Conservation (phyloP, 2,329 filamentous ascomycete species). For the Lizonia empirigonia region DNA sequence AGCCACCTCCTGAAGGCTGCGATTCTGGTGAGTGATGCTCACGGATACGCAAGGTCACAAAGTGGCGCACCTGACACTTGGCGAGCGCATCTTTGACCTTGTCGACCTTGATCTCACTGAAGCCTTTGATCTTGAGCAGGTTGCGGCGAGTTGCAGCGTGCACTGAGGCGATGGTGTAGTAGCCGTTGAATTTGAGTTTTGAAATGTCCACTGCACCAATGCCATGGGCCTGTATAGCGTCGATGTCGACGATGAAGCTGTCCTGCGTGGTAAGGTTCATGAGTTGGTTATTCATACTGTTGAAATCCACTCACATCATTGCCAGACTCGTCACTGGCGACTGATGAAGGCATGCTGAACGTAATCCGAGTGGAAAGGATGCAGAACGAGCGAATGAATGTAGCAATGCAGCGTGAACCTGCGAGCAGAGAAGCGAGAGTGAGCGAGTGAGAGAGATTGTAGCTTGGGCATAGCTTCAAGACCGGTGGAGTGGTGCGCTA, state of each 20-base stretch:
- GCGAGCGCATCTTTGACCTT: constrained; percentile 71
- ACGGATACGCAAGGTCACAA: neutral
- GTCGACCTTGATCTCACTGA: constrained; percentile 72
- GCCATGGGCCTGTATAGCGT: constrained; percentile 69
- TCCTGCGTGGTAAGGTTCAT: constrained; percentile 43
- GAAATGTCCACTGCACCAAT: constrained; percentile 69
- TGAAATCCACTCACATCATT: constrained; percentile 52
- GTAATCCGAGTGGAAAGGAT: constrained; percentile 3
- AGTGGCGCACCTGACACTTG: constrained; percentile 59
- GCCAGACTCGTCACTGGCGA: constrained; percentile 57
- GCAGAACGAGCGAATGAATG: constrained; percentile 10
- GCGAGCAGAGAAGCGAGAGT: constrained; percentile 1
- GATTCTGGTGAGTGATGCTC: constrained; percentile 14
- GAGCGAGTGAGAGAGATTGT: constrained; percentile 9
- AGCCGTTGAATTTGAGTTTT: constrained; percentile 67
- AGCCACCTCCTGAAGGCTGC: constrained; percentile 64
- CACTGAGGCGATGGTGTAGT: constrained; percentile 67
- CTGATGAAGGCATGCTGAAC: constrained; percentile 51
- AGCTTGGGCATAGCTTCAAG: constrained; percentile 1
- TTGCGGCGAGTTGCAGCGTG: constrained; percentile 64
- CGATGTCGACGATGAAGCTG: constrained; percentile 68
- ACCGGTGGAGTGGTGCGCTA: constrained; percentile 19
- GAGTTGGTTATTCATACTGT: accelerated
- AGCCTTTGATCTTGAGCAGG: constrained; percentile 70
- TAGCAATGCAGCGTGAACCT: neutral